A percentile compares a stretch with the other conserved stretches of the same genome.
Evolutionary conservation across 2,329 filamentous ascomycete species (phyloP).

Genomic region (Plenodomus tracheiphilus): DNA sequence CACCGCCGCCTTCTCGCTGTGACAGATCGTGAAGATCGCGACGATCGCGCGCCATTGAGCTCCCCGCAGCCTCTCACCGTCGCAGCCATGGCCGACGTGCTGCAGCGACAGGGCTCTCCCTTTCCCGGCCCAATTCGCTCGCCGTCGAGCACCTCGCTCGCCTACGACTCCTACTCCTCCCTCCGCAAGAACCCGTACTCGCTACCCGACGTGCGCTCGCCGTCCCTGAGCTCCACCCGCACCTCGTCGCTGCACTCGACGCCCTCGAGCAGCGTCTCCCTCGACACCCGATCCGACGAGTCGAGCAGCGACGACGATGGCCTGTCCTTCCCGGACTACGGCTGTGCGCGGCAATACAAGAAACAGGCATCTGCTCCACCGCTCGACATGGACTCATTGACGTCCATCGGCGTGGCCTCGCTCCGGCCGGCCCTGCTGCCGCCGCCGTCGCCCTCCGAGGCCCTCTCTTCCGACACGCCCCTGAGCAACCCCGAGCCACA

Average conservation of each 20-base stretch:
- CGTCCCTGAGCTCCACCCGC: conserved; percentile 41
- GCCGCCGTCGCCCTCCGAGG: conserved; percentile 58
- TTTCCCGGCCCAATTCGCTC: conserved; percentile 45
- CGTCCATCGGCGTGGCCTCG: conserved; percentile 26
- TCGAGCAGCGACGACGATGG: conserved; percentile 46
- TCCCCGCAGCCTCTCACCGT: conserved; percentile 22
- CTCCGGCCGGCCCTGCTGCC: conserved; percentile 49
- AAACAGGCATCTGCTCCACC: conserved; percentile 11
- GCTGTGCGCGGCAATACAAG: conserved; percentile 16
- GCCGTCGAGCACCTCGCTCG: conserved; percentile 51
- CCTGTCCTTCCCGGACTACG: conserved; percentile 52
- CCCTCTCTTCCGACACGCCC: conserved; percentile 42
- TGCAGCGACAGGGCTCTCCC: conserved; percentile 32
- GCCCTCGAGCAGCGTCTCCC: conserved; percentile 64
- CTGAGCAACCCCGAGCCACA: conserved; percentile 61
- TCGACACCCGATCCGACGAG: conserved; percentile 60
- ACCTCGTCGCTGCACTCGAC: conserved; percentile 65
- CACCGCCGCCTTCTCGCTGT: conserved; percentile 15
- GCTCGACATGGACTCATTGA: background rate
- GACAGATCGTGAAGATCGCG: conserved; percentile 23
- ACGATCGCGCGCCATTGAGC: conserved; percentile 28
- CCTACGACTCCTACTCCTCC: conserved; percentile 43
- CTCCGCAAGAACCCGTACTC: conserved; percentile 41
- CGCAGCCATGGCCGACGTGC: conserved; percentile 49
- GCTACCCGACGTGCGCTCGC: conserved; percentile 42